Base-by-base conservation (phyloP, 2,329 filamentous ascomycete genomes). In the Cryphonectria naterciae region DNA sequence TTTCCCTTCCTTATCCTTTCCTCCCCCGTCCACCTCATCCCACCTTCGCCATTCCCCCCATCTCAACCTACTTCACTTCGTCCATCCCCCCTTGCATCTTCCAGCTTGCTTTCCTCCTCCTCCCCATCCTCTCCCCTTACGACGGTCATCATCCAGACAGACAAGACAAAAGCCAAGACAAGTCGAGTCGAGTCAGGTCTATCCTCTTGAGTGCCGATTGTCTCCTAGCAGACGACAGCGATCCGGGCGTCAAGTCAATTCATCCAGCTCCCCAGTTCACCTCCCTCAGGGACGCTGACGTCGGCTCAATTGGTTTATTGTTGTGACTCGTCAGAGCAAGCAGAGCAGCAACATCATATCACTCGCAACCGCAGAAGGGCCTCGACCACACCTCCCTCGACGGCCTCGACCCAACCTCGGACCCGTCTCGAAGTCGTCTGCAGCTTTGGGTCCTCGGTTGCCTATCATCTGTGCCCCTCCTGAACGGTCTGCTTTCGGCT, bases 61-160 rank as follows among this genome's bases (percentile, higher is more conserved):
- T 35, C 68, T 56, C 49, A 64, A 43, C 49, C 65, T 72, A 72
- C 71, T 72, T 72, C 62, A 72, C 71, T 35, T 70, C 68, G 62
- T 62, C 68, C 64, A 52, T 41, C 62, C 62, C 71, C 49, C 25
- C 61, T 41, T 39, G 61, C 64, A 49, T 64, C 32, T 62, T 25
- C n/a, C 25, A 35, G 49, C 35, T 43, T 61, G 58, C 43, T 63
- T 43, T 68, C 41, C 25, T 43, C 39, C 39, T 63, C 56, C 70
- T 37, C 76, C 76, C 76, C 76, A 75, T 60, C 66, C 63, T 54
- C 65, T 54, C 65, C 19, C 60, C 39, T 54, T 64, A 67, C 58
- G 58, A 73, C 69, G 69, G 63, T 71, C 64, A 63, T 54, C 62
- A 32, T 32, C 32, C 32, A 32, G 32, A 65, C 54, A 64, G 64